A percentile compares a stretch with the other conserved stretches of the same genome.
These are phyloP conservation scores for Calocybe gambosa DNA, from an alignment of 1,284 basidiomycete species.

Conservation along the genomic window DNA sequence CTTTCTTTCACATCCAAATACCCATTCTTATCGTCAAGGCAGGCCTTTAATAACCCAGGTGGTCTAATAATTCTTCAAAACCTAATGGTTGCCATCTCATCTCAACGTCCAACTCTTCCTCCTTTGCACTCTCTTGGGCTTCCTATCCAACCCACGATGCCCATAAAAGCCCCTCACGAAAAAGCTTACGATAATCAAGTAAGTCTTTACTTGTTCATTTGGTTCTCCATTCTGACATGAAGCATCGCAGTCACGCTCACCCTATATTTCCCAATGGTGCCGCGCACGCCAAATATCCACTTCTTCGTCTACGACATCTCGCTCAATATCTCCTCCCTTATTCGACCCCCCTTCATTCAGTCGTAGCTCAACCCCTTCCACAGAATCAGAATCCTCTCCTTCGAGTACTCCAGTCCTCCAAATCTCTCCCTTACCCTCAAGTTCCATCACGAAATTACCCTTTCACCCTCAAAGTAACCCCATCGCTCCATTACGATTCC, in stretches of 20 bases:
- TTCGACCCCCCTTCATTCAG: constrained; percentile 15
- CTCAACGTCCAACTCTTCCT: constrained; percentile 50
- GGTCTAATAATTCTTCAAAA: constrained; percentile 15
- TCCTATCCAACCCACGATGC: constrained; percentile 25
- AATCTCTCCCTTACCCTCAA: constrained; percentile 17
- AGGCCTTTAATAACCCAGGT: constrained; percentile 27
- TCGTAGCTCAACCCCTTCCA: constrained; percentile 6
- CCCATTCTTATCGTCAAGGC: constrained; percentile 21
- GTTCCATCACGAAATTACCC: constrained; percentile 10
- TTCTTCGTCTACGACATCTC: constrained; percentile 28
- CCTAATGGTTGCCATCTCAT: constrained; percentile 29
- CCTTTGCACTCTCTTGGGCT: constrained; percentile 48
- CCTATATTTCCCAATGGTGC: constrained; percentile 15
- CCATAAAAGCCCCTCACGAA: constrained; percentile 23
- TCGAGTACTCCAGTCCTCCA: constrained; percentile 16
- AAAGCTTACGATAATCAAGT: constrained; percentile 27
- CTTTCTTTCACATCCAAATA: constrained; percentile 11
- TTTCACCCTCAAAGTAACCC: neutral
- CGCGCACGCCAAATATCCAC: constrained; percentile 23
- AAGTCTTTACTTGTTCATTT: constrained; percentile 14
- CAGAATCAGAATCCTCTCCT: neutral
- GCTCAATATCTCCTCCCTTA: constrained; percentile 24
- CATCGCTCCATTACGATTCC: constrained; percentile 22
- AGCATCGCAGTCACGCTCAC: constrained; percentile 14
- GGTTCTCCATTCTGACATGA: constrained; percentile 3